A percentile compares a stretch with the other conserved stretches of the same genome.
Evolutionary conservation across 75 land plant species (phyloP).

Genomic region (Pinus albicaulis): DNA sequence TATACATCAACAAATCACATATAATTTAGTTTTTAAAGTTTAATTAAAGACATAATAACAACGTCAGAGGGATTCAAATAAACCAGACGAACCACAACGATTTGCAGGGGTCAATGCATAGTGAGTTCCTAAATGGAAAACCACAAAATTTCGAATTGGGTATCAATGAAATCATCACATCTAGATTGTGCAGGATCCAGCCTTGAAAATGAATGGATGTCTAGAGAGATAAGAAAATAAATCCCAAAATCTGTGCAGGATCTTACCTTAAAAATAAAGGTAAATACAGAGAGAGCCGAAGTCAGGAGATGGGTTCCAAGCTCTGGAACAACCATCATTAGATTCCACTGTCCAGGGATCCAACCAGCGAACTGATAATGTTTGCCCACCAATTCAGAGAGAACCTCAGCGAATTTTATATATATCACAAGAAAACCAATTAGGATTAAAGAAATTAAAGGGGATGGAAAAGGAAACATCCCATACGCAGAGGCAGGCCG

Average conservation of each 20-base stretch:
- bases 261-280: background rate
- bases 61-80: background rate
- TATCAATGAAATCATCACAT: background rate
- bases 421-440: background rate
- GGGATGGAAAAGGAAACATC: background rate
- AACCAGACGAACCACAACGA: background rate
- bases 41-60: background rate
- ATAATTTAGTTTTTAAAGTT: background rate
- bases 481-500: background rate
- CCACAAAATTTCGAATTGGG: background rate
- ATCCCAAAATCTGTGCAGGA: too few relatives aligned
- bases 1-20: background rate
- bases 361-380: too few relatives aligned
- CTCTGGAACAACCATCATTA: background rate
- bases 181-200: background rate
- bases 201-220: background rate
- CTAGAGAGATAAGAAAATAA: background rate
- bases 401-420: background rate
- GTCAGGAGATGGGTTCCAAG: background rate
- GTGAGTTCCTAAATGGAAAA: background rate
- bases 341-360: background rate
- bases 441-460: conserved; percentile 1
- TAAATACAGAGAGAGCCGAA: background rate
- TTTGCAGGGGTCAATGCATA: background rate
- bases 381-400: background rate